These are phyloP conservation scores for Russula foetens DNA, from an alignment of 768 basidiomycete species.

Conservation along the genomic window DNA sequence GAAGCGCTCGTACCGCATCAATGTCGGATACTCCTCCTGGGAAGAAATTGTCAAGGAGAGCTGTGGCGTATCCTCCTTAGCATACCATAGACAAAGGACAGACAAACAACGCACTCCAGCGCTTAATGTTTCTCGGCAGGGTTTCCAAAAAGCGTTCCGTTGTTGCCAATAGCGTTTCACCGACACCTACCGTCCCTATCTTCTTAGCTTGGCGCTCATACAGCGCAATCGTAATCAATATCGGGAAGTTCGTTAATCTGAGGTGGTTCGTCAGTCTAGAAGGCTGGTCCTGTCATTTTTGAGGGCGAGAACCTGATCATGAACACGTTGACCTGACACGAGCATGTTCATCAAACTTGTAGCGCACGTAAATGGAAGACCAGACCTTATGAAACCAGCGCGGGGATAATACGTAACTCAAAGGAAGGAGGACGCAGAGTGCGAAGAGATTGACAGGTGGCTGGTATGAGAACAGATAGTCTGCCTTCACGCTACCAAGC, in stretches of 20 bases:
- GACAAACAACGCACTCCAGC: conserved; percentile 49
- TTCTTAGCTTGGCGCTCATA: conserved; percentile 82
- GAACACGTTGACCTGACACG: conserved; percentile 69
- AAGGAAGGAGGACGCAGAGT: conserved; percentile 77
- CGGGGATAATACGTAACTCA: conserved; percentile 80
- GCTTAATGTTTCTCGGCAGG: conserved; percentile 66
- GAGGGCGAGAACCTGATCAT: conserved; percentile 55
- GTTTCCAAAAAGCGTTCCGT: conserved; percentile 66
- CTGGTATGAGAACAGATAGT: conserved; percentile 89
- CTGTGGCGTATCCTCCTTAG: conserved; percentile 31
- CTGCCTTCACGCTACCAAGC: conserved; percentile 66
- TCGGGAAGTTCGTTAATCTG: conserved; percentile 77
- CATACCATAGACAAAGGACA: background rate
- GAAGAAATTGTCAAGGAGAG: conserved; percentile 63
- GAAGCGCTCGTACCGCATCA: conserved; percentile 45
- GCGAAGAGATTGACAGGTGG: conserved; percentile 90
- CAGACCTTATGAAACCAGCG: conserved; percentile 94
- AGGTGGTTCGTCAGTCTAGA: background rate
- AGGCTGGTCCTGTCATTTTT: background rate
- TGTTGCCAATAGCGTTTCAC: conserved; percentile 61
- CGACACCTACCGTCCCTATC: conserved; percentile 54
- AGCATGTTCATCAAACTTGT: conserved; percentile 8
- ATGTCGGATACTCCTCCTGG: conserved; percentile 69
- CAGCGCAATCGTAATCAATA: conserved; percentile 68
- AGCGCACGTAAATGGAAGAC: background rate